Evolutionary conservation across 257 asterid genomes (phyloP), one percentile per base, ranked within the genome.

Genomic region (Salvia splendens): DNA sequence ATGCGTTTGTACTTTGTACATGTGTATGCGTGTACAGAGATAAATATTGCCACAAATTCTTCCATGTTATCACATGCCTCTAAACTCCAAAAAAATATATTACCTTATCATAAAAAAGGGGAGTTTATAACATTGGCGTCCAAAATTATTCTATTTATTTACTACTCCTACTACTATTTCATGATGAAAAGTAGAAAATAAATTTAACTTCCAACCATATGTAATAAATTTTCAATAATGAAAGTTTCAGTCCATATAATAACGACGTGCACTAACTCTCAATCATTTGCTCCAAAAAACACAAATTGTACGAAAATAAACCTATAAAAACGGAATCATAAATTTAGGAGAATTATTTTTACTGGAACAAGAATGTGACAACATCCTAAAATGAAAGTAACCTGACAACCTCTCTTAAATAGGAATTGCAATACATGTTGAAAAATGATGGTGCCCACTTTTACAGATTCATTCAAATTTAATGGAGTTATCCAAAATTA

Each of bases 331-430:
- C 6, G 54, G 43, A 67, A 67, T 54, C 35, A 69, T 33, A 46
- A 47, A 46, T 46, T 69, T 4, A 40, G 63, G 14, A 66, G 33
- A 17, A 30, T 24, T 68, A 5, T 50, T 70, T 24, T 40, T 41
- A 15, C 64, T 11, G 6, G 32, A 73, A 42, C 69, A 52, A 73
- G 69, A n/a, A 61, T 52, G 61, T 67, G 70, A 69, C 54, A 56
- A 69, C 64, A 75, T 64, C 65, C 75, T 63, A 63, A 63, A 36
- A 55, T 55, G 72, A 75, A 75, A 75, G 71, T 64, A 62, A 69
- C 61, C 51, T 54, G 64, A 56, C 68, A 20, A 35, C 8, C 49
- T 41, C 61, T 56, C 57, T 55, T 38, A 38, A 56, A 69, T 24
- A 51, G 64, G 70, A 30, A 51, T 33, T 8, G 61, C 68, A 49